Base-by-base conservation (phyloP, 2,329 filamentous ascomycete genomes). In the Ophiostoma australiae region DNA sequence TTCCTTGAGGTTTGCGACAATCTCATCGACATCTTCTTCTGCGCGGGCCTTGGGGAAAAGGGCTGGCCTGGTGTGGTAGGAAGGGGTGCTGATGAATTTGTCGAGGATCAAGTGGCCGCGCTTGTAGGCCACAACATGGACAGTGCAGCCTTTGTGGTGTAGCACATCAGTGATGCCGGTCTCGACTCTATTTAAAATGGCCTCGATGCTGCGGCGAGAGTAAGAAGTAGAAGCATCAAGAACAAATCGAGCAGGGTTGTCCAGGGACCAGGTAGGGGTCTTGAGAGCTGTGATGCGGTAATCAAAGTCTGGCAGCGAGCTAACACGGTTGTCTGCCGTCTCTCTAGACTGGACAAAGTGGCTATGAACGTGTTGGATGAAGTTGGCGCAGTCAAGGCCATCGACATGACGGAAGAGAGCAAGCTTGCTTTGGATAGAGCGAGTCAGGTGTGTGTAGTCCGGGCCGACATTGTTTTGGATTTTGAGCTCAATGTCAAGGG, bases 101-200 rank as follows among this genome's bases (percentile, higher is more conserved):
- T 85, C 82, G n/a, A 85, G 72, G 17, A 87, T 80, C 31, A 85
- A 80, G 71, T 87, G 85, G 0, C 85, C 85, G 63, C 84, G 81
- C 75, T 86, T 86, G 73, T 84, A 80, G 7, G 82, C 81, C 2
- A 80, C 81, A 75, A 87, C 78, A 31, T 81, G 83, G 69, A 85
- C 79, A 5, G 82, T 80, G 55, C 81, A 79, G 33, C 84, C 81
- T 71, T 83, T 81, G 33, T 82, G 81, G 68, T 81, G 80, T 33
- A 87, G 78, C 6, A 84, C 80, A 69, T 85, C 82, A 23, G 80
- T 79, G 7, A 86, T 80, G 4, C 84, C 83, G 1, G 83, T 82
- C 74, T 86, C 83, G 27, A 86, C 77, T 52, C 85, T 81, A 70
- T 86, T 83, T 37, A 86, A 76, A 5, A 85, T 80, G 10, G 84